A percentile compares a stretch with the other conserved stretches of the same genome.
phyloP scores from a whole-genome alignment of 176 grass and related monocot genomes.

The Lolium rigidum region DNA sequence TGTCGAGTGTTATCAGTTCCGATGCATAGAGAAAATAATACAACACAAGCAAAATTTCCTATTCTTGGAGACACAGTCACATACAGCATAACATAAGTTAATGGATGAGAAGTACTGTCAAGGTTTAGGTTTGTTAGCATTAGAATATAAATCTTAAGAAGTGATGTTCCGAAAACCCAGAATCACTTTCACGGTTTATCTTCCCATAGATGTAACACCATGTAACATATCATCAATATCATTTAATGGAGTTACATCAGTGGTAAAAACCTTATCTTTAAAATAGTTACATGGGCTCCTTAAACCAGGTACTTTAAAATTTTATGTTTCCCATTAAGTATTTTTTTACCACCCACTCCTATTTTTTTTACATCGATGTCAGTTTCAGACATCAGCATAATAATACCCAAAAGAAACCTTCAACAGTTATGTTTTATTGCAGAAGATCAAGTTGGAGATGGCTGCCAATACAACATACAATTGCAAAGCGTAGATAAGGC shows the following conservation, averaged over 20 bases:
- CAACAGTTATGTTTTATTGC: not conserved
- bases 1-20: not conserved
- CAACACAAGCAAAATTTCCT: not conserved
- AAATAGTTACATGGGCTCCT: conserved; percentile 4
- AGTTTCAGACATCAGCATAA: not conserved
- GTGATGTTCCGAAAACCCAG: not conserved
- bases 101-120: conserved; percentile 7
- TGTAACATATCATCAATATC: not conserved
- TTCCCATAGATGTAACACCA: not conserved
- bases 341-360: not conserved
- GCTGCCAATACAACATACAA: not conserved
- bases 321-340: conserved; percentile 11
- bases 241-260: conserved; percentile 1
- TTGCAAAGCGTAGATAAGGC: not conserved
- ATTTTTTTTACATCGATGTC: not conserved
- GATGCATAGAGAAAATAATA: not conserved
- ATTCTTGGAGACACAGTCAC: not conserved
- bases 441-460: conserved; percentile 1
- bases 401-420: conserved; percentile 11
- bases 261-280: conserved; percentile 9
- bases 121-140: not conserved
- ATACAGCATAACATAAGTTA: not conserved
- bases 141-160: conserved; percentile 9
- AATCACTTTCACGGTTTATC: conserved; percentile 11
- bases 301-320: conserved; percentile 11